Evolutionary conservation across 345 rosid species (phyloP).

Genomic region (Noccaea bulbosa): DNA sequence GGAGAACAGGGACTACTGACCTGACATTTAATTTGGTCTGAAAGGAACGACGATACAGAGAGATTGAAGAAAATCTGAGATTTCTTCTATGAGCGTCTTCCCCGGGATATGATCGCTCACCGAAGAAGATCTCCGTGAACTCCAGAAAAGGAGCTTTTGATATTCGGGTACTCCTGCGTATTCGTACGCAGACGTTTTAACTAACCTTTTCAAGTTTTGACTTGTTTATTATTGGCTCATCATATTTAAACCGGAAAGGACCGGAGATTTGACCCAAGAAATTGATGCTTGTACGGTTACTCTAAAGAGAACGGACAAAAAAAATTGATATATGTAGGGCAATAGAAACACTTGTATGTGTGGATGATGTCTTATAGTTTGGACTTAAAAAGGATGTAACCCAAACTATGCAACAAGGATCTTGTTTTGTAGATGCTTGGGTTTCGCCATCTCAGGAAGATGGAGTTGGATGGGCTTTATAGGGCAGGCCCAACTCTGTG

Average conservation of each 20-base stretch:
- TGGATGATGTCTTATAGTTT: too few species aligned
- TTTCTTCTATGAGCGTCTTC: slow-evolving; percentile 1
- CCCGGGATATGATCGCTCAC: not conserved
- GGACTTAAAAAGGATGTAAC: too few species aligned
- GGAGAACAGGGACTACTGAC: slow-evolving; percentile 2
- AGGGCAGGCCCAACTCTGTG: too few species aligned
- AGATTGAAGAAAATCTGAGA: slow-evolving; percentile 2
- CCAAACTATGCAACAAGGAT: too few species aligned
- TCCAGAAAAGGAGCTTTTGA: not conserved
- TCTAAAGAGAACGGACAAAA: too few species aligned
- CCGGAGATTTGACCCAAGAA: too few species aligned
- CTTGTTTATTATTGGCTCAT: slow-evolving; percentile 9
- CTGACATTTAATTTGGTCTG: slow-evolving; percentile 22
- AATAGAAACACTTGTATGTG: too few species aligned
- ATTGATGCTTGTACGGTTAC: not conserved
- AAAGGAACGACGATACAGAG: not conserved
- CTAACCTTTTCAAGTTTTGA: not conserved
- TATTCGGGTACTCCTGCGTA: too few species aligned
- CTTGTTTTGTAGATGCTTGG: too few species aligned
- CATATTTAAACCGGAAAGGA: not conserved
- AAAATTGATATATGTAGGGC: too few species aligned
- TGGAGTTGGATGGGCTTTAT: too few species aligned
- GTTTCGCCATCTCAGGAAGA: too few species aligned
- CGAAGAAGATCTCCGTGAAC: not conserved
- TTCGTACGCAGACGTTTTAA: slow-evolving; percentile 3